Evolutionary conservation across 371 early-diverging fungal genomes (phyloP).

Genomic region (Mucor racemosus): DNA sequence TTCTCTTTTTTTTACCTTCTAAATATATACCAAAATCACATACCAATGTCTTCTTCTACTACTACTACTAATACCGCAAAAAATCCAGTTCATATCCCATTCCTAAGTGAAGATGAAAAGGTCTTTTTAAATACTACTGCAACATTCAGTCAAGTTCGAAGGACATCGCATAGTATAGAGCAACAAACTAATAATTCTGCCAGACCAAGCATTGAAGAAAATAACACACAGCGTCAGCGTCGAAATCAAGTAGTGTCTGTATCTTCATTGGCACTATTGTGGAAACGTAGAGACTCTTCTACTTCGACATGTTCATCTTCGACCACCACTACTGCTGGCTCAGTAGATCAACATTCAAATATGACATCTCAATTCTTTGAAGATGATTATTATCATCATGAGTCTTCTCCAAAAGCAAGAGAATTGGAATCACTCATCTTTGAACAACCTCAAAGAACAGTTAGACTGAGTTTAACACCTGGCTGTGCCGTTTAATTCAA

Average conservation of each 20-base stretch:
- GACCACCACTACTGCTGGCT: conserved; percentile 3
- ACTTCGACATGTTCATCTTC: conserved; percentile 12
- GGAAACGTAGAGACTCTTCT: conserved; percentile 32
- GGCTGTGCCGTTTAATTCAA: conserved; percentile 24
- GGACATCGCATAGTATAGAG: not conserved
- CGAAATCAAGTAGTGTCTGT: conserved; percentile 18
- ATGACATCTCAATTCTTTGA: not conserved
- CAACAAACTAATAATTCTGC: not conserved
- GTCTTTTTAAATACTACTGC: not conserved
- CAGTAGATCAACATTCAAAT: not conserved
- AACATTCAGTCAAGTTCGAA: not conserved
- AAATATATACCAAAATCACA: not conserved
- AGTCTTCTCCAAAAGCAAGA: conserved; percentile 23
- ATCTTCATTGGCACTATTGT: conserved; percentile 17
- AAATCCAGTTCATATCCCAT: not conserved
- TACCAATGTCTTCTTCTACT: not conserved
- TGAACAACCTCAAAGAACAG: conserved; percentile 34
- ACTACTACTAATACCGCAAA: not conserved
- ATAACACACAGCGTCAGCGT: not conserved
- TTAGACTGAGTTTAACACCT: conserved; percentile 33
- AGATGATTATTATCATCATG: not conserved
- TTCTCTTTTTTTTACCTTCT: not conserved
- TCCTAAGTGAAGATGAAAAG: not conserved
- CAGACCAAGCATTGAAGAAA: conserved; percentile 18
- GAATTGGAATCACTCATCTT: conserved; percentile 37